A percentile compares a stretch with the other conserved stretches of the same genome.
Evolutionary conservation across 108 stramenopile genomes (phyloP).

Genomic region (Heterococcus sp.): DNA sequence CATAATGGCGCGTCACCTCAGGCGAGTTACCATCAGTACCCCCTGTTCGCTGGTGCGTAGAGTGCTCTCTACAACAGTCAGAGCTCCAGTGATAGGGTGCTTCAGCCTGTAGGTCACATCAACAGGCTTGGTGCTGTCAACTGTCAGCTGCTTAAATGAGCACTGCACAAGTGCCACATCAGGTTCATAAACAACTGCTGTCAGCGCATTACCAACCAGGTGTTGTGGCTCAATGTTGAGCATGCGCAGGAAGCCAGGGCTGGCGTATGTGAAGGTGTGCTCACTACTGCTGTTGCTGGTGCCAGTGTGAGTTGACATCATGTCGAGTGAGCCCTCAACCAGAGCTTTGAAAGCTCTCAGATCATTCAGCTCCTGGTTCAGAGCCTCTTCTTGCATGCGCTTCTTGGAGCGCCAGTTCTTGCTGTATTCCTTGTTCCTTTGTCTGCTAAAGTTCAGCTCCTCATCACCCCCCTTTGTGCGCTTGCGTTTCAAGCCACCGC

Average conservation of each 20-base stretch:
- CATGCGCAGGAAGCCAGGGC: background rate
- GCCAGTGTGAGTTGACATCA: background rate
- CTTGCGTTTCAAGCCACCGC: constrained; percentile 3
- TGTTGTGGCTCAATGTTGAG: background rate
- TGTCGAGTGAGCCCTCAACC: constrained; percentile 4
- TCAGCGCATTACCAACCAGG: background rate
- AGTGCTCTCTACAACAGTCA: background rate
- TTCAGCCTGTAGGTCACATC: background rate
- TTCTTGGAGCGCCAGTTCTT: constrained; percentile 10
- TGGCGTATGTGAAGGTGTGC: background rate
- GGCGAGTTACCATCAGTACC: background rate
- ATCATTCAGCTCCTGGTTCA: background rate
- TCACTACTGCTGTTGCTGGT: too few relatives aligned
- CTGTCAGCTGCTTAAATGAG: background rate
- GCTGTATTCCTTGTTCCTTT: constrained; percentile 9
- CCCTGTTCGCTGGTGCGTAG: background rate
- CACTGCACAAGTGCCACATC: background rate
- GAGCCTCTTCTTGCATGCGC: constrained; percentile 1
- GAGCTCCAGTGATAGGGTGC: background rate
- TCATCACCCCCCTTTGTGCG: background rate
- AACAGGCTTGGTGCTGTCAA: background rate
- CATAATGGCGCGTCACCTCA: background rate
- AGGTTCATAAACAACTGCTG: background rate
- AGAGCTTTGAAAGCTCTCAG: background rate
- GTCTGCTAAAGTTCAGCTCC: constrained; percentile 2